Evolutionary conservation across 192 early-diverging fungal species (phyloP), one percentile per base, ranked within the genome.

Genomic region (Linnemannia zychae): DNA sequence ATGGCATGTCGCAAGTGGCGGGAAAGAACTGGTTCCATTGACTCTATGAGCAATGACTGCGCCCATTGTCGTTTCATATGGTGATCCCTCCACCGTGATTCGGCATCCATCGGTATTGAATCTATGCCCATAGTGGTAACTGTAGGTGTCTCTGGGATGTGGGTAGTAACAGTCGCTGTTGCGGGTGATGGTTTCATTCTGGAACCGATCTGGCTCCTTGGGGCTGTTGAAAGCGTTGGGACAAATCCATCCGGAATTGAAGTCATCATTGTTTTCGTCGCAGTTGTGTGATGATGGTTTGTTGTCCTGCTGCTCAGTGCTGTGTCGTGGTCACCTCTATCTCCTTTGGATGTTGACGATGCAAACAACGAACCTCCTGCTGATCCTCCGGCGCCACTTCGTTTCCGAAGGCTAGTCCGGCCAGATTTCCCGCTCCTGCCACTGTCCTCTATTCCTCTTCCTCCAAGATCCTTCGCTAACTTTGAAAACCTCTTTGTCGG

Each of bases 31-130:
- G 83, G 83, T 38, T 85, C 83, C 69, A 76, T 76, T 22, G 83
- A 85, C 12, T 85, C 83, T 24, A 85, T 52, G 7, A 85, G 38
- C 11, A 85, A 18, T 28, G 83, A 71, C 60, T 76, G 77, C 18
- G 83, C 83, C 74, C 73, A 76, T 33, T 85, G 83, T 36, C 83
- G 67, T 50, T 85, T 79, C 50, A 79, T 47, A 65, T 85, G 74
- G 20, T 85, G 74, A 22, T 85, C 78, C 38, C 74, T 75, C 83
- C 83, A 85, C 9, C 83, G 77, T 7, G 83, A 71, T 24, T 85
- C 83, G 36, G 83, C 60, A 48, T 85, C 83, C 22, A 85, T 76
- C 1, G 81, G 74, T 33, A 82, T 82, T 18, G 81, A 38, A 37
- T 82, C 75, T 28, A 63, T 31, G 57, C 24, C 13, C 6, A 49